phyloP scores from a whole-genome alignment of 1,139 yeast genomes.

The Maudiozyma humilis region DNA sequence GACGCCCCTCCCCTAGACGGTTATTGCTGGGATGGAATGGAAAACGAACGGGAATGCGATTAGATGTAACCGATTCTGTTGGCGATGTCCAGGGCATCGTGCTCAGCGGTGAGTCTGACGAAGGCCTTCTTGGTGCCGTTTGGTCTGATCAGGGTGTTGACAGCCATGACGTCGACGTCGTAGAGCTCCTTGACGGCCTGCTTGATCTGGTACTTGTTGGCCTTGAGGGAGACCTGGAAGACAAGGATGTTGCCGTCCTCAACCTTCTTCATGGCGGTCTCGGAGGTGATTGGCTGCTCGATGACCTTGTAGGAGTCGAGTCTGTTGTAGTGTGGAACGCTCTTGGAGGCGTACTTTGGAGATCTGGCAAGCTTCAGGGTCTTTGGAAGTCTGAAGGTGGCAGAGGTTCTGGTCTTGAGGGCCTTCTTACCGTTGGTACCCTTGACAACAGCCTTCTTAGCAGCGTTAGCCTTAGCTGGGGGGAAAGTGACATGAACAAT shows the following conservation, averaged over 20 bases:
- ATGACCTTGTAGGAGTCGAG: constrained; percentile 93
- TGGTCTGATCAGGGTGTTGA: constrained; percentile 96
- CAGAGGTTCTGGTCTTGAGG: constrained; percentile 85
- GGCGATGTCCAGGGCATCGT: constrained; percentile 99
- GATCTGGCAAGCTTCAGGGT: constrained; percentile 88
- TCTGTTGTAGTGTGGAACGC: constrained; percentile 97
- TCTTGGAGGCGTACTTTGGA: constrained; percentile 92
- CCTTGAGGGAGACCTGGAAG: constrained; percentile 38
- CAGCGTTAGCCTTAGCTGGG: constrained; percentile 76
- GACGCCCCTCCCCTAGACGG: no score
- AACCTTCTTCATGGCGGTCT: constrained; percentile 98
- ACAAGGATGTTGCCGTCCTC: constrained; percentile 99
- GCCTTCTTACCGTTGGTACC: constrained; percentile 92
- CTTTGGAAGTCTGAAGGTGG: constrained; percentile 97
- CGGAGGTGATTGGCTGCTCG: constrained; percentile 93
- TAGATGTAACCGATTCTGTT: constrained; percentile 98
- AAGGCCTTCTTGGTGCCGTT: constrained; percentile 99
- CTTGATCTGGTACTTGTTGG: constrained; percentile 43
- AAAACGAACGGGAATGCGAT: constrained; percentile 29
- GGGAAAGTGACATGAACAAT: not conserved
- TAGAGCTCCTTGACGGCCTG: constrained; percentile 96
- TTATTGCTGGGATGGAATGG: not conserved
- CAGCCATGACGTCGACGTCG: constrained; percentile 89
- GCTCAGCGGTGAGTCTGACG: constrained; percentile 98
- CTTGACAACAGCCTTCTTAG: constrained; percentile 98